phyloP scores from a whole-genome alignment of 768 basidiomycete species.

The Daedaleopsis nitida region DNA sequence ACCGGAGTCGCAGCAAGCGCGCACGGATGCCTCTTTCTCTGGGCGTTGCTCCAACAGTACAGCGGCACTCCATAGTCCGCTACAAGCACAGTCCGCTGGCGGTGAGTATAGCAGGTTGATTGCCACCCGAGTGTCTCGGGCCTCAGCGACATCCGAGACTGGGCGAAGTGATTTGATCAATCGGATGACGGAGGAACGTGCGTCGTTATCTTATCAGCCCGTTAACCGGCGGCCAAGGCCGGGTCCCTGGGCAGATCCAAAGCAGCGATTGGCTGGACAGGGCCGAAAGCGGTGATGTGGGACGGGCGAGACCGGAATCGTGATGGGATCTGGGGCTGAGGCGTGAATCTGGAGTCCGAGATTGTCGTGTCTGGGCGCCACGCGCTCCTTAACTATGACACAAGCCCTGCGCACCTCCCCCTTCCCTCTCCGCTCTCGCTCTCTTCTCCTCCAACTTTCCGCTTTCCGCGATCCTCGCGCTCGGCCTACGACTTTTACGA shows the following conservation, averaged over 20 bases:
- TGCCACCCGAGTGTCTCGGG: too few species aligned
- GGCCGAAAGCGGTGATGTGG: neutral
- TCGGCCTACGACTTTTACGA: neutral
- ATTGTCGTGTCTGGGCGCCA: conserved; percentile 1
- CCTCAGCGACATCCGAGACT: too few species aligned
- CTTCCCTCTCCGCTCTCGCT: conserved; percentile 1
- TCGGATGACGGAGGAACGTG: neutral
- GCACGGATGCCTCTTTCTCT: too few species aligned
- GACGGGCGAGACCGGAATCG: neutral
- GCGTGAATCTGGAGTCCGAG: neutral
- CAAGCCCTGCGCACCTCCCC: conserved; percentile 5
- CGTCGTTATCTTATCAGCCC: neutral
- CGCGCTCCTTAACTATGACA: conserved; percentile 16
- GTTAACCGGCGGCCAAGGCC: neutral
- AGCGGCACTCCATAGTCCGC: too few species aligned
- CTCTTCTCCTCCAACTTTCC: neutral
- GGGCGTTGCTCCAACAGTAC: too few species aligned
- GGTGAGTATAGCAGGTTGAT: too few species aligned
- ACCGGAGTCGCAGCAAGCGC: too few species aligned
- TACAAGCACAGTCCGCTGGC: too few species aligned
- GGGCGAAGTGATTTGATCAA: too few species aligned
- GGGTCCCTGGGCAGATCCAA: neutral
- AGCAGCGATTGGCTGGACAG: neutral
- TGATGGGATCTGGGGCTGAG: conserved; percentile 1
- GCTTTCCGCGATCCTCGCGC: neutral